Conservation (phyloP, 768 basidiomycete species). For the Favolaschia claudopus region DNA sequence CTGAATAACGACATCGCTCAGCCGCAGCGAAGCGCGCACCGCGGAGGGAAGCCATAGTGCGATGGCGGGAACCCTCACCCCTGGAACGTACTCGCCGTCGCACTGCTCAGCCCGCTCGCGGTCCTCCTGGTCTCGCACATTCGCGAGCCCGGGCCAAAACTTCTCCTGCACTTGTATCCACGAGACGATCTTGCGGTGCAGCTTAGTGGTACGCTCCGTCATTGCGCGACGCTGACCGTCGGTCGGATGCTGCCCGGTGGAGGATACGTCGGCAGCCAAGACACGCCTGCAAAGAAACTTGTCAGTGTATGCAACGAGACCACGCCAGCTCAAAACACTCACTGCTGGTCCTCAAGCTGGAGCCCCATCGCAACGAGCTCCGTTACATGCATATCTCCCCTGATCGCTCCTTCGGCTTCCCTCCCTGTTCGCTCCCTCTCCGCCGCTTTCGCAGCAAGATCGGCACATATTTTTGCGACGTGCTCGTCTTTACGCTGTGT, state of each 20-base stretch:
- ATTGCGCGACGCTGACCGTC: background rate
- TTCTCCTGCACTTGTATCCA: background rate
- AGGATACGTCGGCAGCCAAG: background rate
- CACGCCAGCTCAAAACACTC: too few species aligned
- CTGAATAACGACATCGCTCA: background rate
- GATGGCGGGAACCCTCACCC: background rate
- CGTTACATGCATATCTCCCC: slow-evolving; percentile 1
- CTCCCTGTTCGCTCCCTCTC: background rate
- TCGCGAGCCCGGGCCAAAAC: background rate
- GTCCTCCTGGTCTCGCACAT: background rate
- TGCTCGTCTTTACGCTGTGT: background rate
- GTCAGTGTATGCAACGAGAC: too few species aligned
- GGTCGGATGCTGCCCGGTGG: background rate
- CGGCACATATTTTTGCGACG: slow-evolving; percentile 12
- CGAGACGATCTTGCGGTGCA: background rate
- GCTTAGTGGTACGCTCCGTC: background rate
- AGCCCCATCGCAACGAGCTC: slow-evolving; percentile 13
- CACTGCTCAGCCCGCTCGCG: background rate
- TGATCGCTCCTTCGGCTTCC: background rate
- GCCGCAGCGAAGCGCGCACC: slow-evolving; percentile 5
- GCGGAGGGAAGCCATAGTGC: slow-evolving; percentile 32
- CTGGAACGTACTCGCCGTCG: background rate
- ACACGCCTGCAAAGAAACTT: background rate
- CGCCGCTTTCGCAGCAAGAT: slow-evolving; percentile 26
- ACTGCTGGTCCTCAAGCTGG: slow-evolving; percentile 21